Evolutionary conservation across 805 yeast species (phyloP).

Genomic region (Priceomyces medius): DNA sequence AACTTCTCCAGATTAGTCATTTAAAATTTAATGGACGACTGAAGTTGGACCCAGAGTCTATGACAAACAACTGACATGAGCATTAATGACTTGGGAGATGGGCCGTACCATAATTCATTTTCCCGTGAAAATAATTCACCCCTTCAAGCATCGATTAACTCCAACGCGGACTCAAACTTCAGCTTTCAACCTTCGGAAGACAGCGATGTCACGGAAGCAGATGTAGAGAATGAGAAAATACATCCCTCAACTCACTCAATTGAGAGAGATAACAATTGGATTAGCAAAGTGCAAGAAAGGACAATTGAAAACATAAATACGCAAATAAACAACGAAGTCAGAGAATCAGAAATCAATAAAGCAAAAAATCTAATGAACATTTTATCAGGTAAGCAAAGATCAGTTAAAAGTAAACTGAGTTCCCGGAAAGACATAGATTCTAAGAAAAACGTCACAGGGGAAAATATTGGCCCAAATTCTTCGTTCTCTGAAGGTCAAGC

Average conservation of each 20-base stretch:
- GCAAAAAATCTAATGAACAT: conserved; percentile 12
- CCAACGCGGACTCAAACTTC: conserved; percentile 1
- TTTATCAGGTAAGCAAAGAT: conserved; percentile 16
- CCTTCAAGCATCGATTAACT: neutral
- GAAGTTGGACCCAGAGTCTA: neutral
- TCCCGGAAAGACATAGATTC: neutral
- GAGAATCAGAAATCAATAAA: neutral
- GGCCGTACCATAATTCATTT: neutral
- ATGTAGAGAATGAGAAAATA: conserved; percentile 5
- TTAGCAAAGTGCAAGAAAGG: neutral
- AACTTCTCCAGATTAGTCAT: no score
- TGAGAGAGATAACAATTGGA: neutral
- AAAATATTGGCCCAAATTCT: neutral
- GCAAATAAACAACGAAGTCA: neutral
- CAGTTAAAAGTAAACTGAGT: conserved; percentile 5
- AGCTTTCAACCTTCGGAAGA: conserved; percentile 6
- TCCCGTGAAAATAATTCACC: neutral
- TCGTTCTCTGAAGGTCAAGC: conserved; percentile 9
- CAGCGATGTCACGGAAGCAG: conserved; percentile 13
- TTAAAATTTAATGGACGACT: no score
- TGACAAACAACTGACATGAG: neutral
- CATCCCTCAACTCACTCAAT: neutral
- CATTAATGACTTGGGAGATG: neutral
- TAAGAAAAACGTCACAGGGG: neutral
- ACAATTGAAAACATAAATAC: neutral